Percentiles rank a stretch among this genome's conserved stretches.
These are phyloP conservation scores for Barnettozyma sp. DNA, from an alignment of 805 yeast species.

Conservation along the genomic window DNA sequence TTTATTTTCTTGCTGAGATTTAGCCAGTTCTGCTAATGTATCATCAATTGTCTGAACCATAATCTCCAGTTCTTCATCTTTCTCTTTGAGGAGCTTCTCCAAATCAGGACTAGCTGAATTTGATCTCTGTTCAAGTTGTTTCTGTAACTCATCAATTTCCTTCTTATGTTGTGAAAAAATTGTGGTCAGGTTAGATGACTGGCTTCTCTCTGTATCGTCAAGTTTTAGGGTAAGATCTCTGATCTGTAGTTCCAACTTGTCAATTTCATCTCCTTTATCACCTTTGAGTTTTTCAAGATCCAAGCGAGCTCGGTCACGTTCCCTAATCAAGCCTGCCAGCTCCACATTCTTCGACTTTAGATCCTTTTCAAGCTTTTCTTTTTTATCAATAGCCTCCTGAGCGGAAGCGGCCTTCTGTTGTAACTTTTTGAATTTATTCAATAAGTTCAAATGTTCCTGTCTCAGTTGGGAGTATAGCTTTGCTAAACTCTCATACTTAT, in stretches of 20 bases:
- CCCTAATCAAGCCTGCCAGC: slow-evolving; percentile 81
- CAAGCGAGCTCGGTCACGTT: slow-evolving; percentile 80
- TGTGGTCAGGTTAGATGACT: slow-evolving; percentile 54
- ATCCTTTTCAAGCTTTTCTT: slow-evolving; percentile 77
- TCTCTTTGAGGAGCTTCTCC: slow-evolving; percentile 47
- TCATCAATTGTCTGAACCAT: slow-evolving; percentile 74
- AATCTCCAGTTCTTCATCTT: slow-evolving; percentile 73
- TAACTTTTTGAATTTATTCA: slow-evolving; percentile 69
- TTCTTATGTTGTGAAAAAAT: slow-evolving; percentile 55
- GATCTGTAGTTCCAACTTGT: slow-evolving; percentile 55
- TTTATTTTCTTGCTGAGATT: slow-evolving; percentile 40
- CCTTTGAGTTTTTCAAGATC: slow-evolving; percentile 70
- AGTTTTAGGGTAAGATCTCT: slow-evolving; percentile 53
- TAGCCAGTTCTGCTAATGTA: slow-evolving; percentile 54
- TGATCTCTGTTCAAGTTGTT: slow-evolving; percentile 25
- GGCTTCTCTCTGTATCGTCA: slow-evolving; percentile 53
- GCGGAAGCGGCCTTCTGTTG: slow-evolving; percentile 86
- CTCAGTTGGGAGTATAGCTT: slow-evolving; percentile 85
- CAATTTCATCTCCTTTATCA: slow-evolving; percentile 56
- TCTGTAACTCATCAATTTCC: slow-evolving; percentile 49
- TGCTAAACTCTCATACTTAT: slow-evolving; percentile 83
- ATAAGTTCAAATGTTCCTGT: slow-evolving; percentile 79
- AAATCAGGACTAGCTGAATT: slow-evolving; percentile 27
- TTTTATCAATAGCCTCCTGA: slow-evolving; percentile 79
- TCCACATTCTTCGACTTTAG: slow-evolving; percentile 81